phyloP scores from a whole-genome alignment of 176 grass and related monocot species.

The Bromus sterilis region DNA sequence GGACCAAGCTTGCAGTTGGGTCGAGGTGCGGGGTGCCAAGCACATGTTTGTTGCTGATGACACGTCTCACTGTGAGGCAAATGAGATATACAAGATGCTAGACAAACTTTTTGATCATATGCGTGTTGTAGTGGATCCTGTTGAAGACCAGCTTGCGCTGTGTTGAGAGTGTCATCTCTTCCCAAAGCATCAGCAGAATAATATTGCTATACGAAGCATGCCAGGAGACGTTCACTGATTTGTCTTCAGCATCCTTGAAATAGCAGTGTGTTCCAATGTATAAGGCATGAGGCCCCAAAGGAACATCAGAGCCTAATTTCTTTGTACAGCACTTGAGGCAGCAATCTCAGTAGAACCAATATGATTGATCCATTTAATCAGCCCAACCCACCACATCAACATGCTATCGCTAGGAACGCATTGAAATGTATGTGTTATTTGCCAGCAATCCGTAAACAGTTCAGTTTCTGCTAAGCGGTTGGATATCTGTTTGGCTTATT shows the following conservation, averaged over 20 bases:
- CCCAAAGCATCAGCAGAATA: background rate
- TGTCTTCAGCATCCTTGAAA: constrained; percentile 1
- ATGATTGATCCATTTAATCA: background rate
- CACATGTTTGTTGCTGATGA: constrained; percentile 51
- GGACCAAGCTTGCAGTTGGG: constrained; percentile 71
- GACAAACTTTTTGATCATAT: constrained; percentile 35
- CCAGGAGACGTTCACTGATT: background rate
- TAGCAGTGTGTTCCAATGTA: background rate
- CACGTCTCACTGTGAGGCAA: constrained; percentile 30
- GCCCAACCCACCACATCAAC: background rate
- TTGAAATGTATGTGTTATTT: background rate
- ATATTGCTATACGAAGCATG: background rate
- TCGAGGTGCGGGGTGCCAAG: constrained; percentile 57
- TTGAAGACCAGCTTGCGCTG: constrained; percentile 10
- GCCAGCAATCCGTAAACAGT: background rate
- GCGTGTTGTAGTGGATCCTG: constrained; percentile 10
- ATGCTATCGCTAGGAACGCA: background rate
- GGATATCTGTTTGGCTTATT: background rate
- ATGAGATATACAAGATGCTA: constrained; percentile 44
- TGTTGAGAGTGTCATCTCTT: background rate
- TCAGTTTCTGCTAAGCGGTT: background rate
- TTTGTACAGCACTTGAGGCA: background rate
- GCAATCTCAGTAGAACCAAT: background rate
- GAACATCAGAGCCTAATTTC: background rate
- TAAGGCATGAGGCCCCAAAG: background rate